Evolutionary conservation across 2,329 filamentous ascomycete species (phyloP).

Genomic region (Apiospora aurea): DNA sequence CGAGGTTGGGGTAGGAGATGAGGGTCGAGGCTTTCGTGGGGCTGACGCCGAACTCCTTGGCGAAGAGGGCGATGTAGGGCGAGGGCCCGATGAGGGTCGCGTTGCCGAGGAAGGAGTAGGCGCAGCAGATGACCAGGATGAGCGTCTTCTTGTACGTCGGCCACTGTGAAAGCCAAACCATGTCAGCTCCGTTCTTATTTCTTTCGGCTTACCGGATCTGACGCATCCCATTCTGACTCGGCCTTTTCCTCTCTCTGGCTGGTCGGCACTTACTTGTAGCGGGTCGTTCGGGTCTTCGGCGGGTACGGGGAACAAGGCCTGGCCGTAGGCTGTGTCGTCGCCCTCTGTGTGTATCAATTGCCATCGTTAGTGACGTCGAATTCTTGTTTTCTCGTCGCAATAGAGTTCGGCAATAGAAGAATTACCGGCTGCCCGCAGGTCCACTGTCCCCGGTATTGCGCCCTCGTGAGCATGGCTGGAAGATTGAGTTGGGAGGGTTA

Average conservation of each 20-base stretch:
- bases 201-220: not conserved
- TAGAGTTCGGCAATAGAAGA: slow-evolving; percentile 6
- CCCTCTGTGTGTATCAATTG: slow-evolving; percentile 49
- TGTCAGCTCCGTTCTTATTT: slow-evolving; percentile 8
- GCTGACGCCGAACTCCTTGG: slow-evolving; percentile 58
- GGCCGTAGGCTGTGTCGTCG: slow-evolving; percentile 65
- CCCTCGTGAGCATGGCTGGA: slow-evolving; percentile 38
- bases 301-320: slow-evolving; percentile 67
- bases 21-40: slow-evolving; percentile 60
- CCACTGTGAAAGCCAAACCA: slow-evolving; percentile 50
- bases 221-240: not conserved
- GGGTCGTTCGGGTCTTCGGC: slow-evolving; percentile 68
- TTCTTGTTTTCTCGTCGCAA: not conserved
- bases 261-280: slow-evolving; percentile 48
- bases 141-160: slow-evolving; percentile 60
- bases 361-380: not conserved
- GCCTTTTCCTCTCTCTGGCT: not conserved
- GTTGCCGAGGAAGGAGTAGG: slow-evolving; percentile 67
- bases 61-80: slow-evolving; percentile 63
- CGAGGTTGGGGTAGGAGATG: slow-evolving; percentile 66
- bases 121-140: slow-evolving; percentile 60
- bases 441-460: slow-evolving; percentile 37
- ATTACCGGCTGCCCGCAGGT: slow-evolving; percentile 43
- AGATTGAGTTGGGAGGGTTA: not conserved
- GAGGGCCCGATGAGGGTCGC: slow-evolving; percentile 62